Base-by-base conservation (phyloP, 1,284 basidiomycete genomes). In the Athelia psychrophila region DNA sequence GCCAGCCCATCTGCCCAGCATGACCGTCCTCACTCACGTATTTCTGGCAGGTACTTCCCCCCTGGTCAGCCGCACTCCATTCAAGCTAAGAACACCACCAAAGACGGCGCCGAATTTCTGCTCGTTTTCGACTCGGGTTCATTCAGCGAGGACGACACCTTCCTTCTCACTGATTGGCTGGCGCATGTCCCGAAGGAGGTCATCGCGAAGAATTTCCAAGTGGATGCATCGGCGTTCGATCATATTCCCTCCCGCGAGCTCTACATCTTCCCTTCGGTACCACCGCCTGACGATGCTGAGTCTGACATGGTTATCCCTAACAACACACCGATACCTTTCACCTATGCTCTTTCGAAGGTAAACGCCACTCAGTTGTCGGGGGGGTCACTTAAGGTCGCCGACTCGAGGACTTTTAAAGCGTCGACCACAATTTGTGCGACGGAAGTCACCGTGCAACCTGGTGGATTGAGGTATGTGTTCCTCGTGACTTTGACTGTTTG, bases 331-430 rank as follows among this genome's bases (percentile, higher is more conserved):
- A 49, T 70, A n/a, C 75, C 81, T 12, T 84, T 71, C 61, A 73
- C 78, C 1, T 86, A 78, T 60, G 66, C 73, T 9, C 66, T 79
- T 36, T 83, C 81, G 2, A 67, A 79, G 51, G 59, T 80, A 19
- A 54, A 62, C 3, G 58, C 75, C 2, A 77, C 70, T 0, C 62
- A 67, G 44, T 66, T 72, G 36, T 61, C 70, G 40, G 84, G 83
- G 19, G 86, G 85, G 8, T 71, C 74, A 1, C 74, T 81, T 48
- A 87, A 87, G 62, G 73, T 86, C 19, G 73, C 82, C 18, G 86
- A 88, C 58, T 75, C 76, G 0, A 69, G 63, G 27, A 76, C 75
- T 18, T 88, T 89, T 67, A 70, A 70, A 25, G 78, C 78, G 3
- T 68, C 83, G 8, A 72, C 75, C 51, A 79, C 76, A 3, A 78